These are phyloP conservation scores for Odontarrhena argentea DNA, from an alignment of 345 rosid species.

Conservation along the genomic window DNA sequence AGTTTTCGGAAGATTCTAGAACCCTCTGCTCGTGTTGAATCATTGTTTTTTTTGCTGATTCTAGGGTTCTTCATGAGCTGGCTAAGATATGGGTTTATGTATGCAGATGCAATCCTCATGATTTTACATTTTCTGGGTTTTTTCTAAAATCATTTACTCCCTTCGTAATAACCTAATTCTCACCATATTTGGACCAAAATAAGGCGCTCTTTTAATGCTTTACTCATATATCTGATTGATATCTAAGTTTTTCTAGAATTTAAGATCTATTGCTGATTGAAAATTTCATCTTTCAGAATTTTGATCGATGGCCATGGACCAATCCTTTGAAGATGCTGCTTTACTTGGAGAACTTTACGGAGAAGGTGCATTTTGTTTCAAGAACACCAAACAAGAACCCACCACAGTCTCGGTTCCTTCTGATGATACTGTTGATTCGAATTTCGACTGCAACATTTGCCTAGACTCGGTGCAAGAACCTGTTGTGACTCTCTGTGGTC, in stretches of 20 bases:
- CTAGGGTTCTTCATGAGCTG: constrained; percentile 11
- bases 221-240: constrained; percentile 19
- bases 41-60: not conserved
- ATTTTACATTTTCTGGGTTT: not conserved
- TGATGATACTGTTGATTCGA: constrained; percentile 39
- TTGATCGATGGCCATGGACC: constrained; percentile 42
- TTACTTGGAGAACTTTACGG: constrained; percentile 40
- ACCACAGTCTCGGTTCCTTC: constrained; percentile 32
- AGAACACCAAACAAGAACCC: constrained; percentile 34
- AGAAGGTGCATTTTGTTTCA: constrained; percentile 41
- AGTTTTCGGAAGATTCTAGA: not conserved
- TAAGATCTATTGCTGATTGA: constrained; percentile 14
- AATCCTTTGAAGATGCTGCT: constrained; percentile 40
- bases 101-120: not conserved
- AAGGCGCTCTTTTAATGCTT: constrained; percentile 9
- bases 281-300: constrained; percentile 23
- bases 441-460: constrained; percentile 85
- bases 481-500: constrained; percentile 89
- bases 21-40: not conserved
- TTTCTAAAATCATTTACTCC: not conserved
- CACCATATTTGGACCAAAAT: constrained; percentile 7
- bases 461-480: constrained; percentile 81
- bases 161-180: constrained; percentile 30
- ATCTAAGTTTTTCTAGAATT: not conserved
- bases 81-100: not conserved